A percentile compares a stretch with the other conserved stretches of the same genome.
Conservation (phyloP, 768 basidiomycete genomes). For the Kwoniella dejecticola region DNA sequence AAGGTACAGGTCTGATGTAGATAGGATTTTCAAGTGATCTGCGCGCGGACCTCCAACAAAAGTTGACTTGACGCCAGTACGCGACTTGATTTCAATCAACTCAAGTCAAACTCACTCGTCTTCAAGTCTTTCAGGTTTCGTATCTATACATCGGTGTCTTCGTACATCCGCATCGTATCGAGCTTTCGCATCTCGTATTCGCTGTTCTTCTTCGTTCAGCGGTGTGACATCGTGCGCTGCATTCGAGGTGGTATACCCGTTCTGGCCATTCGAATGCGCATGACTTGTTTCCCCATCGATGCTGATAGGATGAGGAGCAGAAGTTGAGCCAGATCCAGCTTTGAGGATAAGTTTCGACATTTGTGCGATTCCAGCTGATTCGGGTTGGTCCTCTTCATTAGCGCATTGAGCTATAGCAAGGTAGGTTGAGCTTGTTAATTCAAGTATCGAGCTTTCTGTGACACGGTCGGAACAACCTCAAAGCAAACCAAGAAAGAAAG, state of each 20-base stretch:
- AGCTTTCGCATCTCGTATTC: slow-evolving; percentile 28
- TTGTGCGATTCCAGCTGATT: background rate
- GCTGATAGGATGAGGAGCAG: background rate
- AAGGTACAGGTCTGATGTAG: background rate
- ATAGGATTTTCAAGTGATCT: background rate
- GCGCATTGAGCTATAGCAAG: too few species aligned
- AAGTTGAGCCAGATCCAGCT: background rate
- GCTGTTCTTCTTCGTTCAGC: slow-evolving; percentile 7
- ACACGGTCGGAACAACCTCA: too few species aligned
- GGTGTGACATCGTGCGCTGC: background rate
- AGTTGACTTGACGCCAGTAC: background rate
- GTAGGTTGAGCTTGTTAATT: too few species aligned
- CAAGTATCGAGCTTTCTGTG: too few species aligned
- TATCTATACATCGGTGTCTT: slow-evolving; percentile 34
- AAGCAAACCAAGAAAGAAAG: background rate
- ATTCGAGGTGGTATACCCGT: background rate
- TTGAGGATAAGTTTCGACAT: slow-evolving; percentile 6
- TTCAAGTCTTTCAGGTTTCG: slow-evolving; percentile 28
- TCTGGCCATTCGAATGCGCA: background rate
- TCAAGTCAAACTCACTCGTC: slow-evolving; percentile 29
- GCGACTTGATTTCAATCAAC: background rate
- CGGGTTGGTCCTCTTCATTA: too few species aligned
- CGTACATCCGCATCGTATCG: slow-evolving; percentile 39
- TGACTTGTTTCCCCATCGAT: background rate
- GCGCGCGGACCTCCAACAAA: slow-evolving; percentile 16